Evolutionary conservation across 1,284 basidiomycete species (phyloP).

Genomic region (Hemileia vastatrix): DNA sequence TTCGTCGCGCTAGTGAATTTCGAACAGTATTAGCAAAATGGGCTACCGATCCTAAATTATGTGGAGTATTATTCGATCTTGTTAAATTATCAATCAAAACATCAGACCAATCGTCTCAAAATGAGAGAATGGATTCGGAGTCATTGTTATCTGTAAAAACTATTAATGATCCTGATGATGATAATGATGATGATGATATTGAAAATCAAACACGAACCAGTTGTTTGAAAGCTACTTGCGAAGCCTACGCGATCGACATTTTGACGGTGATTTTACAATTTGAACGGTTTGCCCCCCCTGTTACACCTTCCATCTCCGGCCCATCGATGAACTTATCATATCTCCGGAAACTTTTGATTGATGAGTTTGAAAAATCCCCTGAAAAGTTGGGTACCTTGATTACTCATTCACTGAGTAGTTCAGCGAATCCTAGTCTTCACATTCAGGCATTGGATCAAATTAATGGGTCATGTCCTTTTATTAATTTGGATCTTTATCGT

Average conservation of each 20-base stretch:
- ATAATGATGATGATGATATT: too few relatives aligned
- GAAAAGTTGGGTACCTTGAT: conserved; percentile 4
- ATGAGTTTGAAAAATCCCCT: conserved; percentile 19
- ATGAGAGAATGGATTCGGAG: too few relatives aligned
- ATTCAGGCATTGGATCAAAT: conserved; percentile 19
- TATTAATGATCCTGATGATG: too few relatives aligned
- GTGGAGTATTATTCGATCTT: too few relatives aligned
- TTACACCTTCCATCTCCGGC: too few relatives aligned
- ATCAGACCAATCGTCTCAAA: too few relatives aligned
- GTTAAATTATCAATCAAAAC: too few relatives aligned
- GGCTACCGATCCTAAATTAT: too few relatives aligned
- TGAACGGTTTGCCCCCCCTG: too few relatives aligned
- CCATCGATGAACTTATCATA: conserved; percentile 3
- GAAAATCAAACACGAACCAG: too few relatives aligned
- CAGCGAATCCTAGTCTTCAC: conserved; percentile 14
- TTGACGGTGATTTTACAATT: conserved; percentile 19
- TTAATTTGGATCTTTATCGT: conserved; percentile 19
- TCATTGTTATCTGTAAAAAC: too few relatives aligned
- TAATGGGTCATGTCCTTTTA: conserved; percentile 3
- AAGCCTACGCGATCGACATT: conserved; percentile 13
- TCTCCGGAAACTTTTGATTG: background rate
- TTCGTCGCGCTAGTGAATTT: conserved; percentile 14
- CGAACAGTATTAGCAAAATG: conserved; percentile 2
- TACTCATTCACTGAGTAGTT: conserved; percentile 9
- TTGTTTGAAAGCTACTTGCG: too few relatives aligned